phyloP scores from a whole-genome alignment of 1,139 yeast genomes.

The Magnusiomyces fungicola region DNA sequence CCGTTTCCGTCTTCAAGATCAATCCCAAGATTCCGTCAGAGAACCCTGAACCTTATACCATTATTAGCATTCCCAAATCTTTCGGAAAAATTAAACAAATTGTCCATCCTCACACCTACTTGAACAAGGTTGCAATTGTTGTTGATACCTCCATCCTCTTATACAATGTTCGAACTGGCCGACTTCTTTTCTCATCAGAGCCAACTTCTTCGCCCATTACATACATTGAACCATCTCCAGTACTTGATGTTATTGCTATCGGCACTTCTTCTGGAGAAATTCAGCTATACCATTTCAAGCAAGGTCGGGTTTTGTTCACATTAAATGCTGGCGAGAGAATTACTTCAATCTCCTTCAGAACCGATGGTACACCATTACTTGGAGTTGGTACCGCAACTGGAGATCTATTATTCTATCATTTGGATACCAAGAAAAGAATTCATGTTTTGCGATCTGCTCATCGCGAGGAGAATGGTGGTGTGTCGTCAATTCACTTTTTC shows the following conservation, averaged over 20 bases:
- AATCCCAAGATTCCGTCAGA: constrained; percentile 30
- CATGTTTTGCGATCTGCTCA: constrained; percentile 73
- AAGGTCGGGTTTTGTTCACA: constrained; percentile 48
- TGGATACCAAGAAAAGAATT: constrained; percentile 62
- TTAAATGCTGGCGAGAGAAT: constrained; percentile 54
- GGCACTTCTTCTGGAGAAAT: constrained; percentile 70
- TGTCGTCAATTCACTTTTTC: constrained; percentile 66
- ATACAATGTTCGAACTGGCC: constrained; percentile 72
- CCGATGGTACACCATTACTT: constrained; percentile 81
- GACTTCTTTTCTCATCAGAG: constrained; percentile 54
- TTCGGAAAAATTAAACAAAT: constrained; percentile 67
- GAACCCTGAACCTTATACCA: constrained; percentile 45
- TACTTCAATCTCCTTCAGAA: constrained; percentile 76
- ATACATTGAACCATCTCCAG: constrained; percentile 76
- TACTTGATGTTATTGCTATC: constrained; percentile 70
- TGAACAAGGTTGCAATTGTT: constrained; percentile 77
- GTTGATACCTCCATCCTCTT: constrained; percentile 52
- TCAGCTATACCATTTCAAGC: constrained; percentile 58
- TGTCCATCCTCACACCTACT: constrained; percentile 82
- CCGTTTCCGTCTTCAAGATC: constrained; percentile 61
- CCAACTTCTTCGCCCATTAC: constrained; percentile 41
- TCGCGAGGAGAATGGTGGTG: constrained; percentile 65
- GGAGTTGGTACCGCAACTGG: constrained; percentile 79
- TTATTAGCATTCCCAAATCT: constrained; percentile 47
- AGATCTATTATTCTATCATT: constrained; percentile 77